These are phyloP conservation scores for Jamesozyma spencerorum DNA, from an alignment of 805 yeast genomes.

Conservation along the genomic window DNA sequence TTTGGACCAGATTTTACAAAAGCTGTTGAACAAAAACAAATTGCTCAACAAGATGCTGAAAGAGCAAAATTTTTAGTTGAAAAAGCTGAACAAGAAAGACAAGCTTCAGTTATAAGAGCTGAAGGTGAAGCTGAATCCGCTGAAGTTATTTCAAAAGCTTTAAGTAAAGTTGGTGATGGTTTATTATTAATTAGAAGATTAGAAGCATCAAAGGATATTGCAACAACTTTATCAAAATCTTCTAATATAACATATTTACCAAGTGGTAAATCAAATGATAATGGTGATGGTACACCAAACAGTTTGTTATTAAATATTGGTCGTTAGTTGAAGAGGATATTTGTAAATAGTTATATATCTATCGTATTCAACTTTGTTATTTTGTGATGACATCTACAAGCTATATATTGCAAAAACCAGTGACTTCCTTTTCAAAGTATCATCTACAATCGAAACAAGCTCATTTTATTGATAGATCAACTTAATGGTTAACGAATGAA, in stretches of 20 bases:
- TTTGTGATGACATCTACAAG: too few species aligned
- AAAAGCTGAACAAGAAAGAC: conserved; percentile 94
- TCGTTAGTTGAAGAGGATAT: conserved; percentile 45
- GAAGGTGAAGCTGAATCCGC: conserved; percentile 99
- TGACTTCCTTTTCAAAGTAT: too few species aligned
- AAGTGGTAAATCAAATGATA: conserved; percentile 13
- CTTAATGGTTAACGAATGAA: too few species aligned
- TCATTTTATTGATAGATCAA: too few species aligned
- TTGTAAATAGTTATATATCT: too few species aligned
- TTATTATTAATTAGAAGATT: conserved; percentile 85
- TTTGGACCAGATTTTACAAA: conserved; percentile 94
- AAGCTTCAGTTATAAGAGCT: conserved; percentile 89
- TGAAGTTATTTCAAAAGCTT: conserved; percentile 84
- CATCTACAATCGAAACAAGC: too few species aligned
- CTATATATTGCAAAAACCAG: too few species aligned
- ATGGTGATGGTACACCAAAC: conserved; percentile 34
- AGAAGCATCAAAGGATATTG: conserved; percentile 95
- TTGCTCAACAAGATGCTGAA: conserved; percentile 99
- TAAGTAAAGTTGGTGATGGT: conserved; percentile 93
- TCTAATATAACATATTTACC: conserved; percentile 89
- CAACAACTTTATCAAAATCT: conserved; percentile 72
- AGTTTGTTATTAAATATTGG: conserved; percentile 60
- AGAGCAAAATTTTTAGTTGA: conserved; percentile 89
- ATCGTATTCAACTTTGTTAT: too few species aligned
- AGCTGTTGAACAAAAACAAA: conserved; percentile 97